Percentiles rank a stretch among this genome's conserved stretches.
These are phyloP conservation scores for Trichoderma sp. DNA, from an alignment of 2,329 filamentous ascomycete species.

Conservation along the genomic window DNA sequence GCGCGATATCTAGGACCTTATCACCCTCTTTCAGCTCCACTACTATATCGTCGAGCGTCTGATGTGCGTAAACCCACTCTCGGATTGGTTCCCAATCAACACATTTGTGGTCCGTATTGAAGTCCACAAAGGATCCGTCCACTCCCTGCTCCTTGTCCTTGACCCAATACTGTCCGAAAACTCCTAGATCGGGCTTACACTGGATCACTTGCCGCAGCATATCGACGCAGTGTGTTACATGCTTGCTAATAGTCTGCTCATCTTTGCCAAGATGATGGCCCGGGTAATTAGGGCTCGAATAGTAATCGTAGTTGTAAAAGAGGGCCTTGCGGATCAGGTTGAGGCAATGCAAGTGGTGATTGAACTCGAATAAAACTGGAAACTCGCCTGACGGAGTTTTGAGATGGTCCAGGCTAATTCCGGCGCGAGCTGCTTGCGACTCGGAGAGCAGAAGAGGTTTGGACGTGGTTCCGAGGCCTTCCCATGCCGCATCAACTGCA, in stretches of 20 bases:
- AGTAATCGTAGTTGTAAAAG: slow-evolving; percentile 16
- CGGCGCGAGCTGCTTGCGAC: background rate
- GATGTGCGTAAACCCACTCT: slow-evolving; percentile 12
- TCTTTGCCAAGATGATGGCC: slow-evolving; percentile 10
- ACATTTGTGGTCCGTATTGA: slow-evolving; percentile 19
- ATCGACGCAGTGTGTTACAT: slow-evolving; percentile 15
- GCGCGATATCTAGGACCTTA: slow-evolving; percentile 10
- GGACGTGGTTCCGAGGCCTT: slow-evolving; percentile 13
- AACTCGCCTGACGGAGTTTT: slow-evolving; percentile 11
- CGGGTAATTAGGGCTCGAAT: slow-evolving; percentile 2
- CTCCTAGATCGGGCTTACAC: slow-evolving; percentile 14
- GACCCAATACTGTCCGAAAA: slow-evolving; percentile 20
- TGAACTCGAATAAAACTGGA: slow-evolving; percentile 17
- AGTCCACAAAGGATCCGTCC: slow-evolving; percentile 20
- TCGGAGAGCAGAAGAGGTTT: slow-evolving; percentile 9
- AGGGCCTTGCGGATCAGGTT: slow-evolving; percentile 17
- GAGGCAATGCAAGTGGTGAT: slow-evolving; percentile 21
- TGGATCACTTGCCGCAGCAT: slow-evolving; percentile 20
- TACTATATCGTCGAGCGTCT: slow-evolving; percentile 9
- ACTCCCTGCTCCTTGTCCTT: slow-evolving; percentile 11
- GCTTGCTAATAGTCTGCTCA: slow-evolving; percentile 3
- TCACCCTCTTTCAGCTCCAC: slow-evolving; percentile 17
- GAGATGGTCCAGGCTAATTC: slow-evolving; percentile 6
- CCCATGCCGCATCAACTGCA: slow-evolving; percentile 18
- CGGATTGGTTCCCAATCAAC: slow-evolving; percentile 19